Conservation (phyloP, 805 yeast genomes). For the Candida ponderosae region DNA sequence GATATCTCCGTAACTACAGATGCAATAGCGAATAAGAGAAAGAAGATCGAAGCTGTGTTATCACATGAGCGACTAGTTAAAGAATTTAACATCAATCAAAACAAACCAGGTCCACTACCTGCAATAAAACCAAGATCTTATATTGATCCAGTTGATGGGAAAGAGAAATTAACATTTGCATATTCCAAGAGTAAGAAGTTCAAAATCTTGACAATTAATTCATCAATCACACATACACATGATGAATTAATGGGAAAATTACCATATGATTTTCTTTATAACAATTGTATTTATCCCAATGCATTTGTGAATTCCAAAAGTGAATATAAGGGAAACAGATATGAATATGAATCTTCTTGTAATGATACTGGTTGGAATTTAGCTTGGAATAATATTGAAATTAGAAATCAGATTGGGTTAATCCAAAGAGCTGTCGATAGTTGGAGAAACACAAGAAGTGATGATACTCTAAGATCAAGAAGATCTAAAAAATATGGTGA, state of each 20-base stretch:
- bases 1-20: too few relatives aligned
- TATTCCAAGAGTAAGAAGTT: constrained; percentile 24
- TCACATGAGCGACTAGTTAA: background rate
- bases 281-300: constrained; percentile 41
- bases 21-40: background rate
- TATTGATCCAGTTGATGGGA: constrained; percentile 19
- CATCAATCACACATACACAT: constrained; percentile 7
- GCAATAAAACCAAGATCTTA: constrained; percentile 19
- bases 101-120: constrained; percentile 25
- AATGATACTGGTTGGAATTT: constrained; percentile 43
- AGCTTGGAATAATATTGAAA: constrained; percentile 31
- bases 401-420: constrained; percentile 36
- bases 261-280: constrained; percentile 23
- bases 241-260: constrained; percentile 8
- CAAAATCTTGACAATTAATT: constrained; percentile 15
- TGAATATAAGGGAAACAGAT: constrained; percentile 37
- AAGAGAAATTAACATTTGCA: constrained; percentile 22
- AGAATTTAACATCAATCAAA: background rate
- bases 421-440: constrained; percentile 45
- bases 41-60: background rate
- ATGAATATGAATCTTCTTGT: constrained; percentile 37
- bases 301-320: constrained; percentile 31
- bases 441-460: constrained; percentile 40
- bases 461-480: constrained; percentile 24
- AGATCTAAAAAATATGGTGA: constrained; percentile 12